A percentile compares a stretch with the other conserved stretches of the same genome.
These are phyloP conservation scores for Leccinum disarticulatum DNA, from an alignment of 768 basidiomycete species.

Conservation along the genomic window DNA sequence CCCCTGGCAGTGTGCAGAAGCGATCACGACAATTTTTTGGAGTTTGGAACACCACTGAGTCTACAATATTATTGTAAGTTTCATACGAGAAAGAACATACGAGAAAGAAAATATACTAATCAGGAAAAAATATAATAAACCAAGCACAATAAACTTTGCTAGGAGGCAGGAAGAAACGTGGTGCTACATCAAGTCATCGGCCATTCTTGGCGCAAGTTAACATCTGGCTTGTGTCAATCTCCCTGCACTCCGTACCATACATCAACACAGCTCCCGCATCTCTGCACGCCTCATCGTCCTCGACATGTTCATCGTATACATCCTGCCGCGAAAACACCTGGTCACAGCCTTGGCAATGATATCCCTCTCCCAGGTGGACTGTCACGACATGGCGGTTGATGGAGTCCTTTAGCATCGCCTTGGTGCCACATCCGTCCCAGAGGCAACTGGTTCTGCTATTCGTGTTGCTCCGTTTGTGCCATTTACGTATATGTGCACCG, in stretches of 20 bases:
- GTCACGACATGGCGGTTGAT: conserved; percentile 4
- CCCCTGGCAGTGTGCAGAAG: no score
- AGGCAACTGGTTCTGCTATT: neutral
- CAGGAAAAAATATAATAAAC: no score
- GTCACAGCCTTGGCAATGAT: neutral
- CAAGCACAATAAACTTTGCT: no score
- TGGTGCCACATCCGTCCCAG: neutral
- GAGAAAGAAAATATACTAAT: no score
- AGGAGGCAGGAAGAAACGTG: neutral
- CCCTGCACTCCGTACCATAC: neutral
- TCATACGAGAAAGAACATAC: no score
- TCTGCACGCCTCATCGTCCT: neutral
- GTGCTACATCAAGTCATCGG: neutral
- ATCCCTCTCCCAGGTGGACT: conserved; percentile 1
- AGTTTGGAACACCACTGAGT: no score
- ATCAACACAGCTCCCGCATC: neutral
- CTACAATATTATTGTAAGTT: no score
- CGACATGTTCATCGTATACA: conserved; percentile 1
- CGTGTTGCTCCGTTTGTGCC: neutral
- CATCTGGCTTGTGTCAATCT: neutral
- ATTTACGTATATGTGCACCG: conserved; percentile 1
- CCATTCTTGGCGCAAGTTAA: neutral
- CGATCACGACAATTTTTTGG: no score
- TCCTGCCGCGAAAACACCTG: conserved; percentile 3
- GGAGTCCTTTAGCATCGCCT: neutral